Evolutionary conservation across 108 stramenopile genomes (phyloP).

Genomic region (Skeletonema menzelii): DNA sequence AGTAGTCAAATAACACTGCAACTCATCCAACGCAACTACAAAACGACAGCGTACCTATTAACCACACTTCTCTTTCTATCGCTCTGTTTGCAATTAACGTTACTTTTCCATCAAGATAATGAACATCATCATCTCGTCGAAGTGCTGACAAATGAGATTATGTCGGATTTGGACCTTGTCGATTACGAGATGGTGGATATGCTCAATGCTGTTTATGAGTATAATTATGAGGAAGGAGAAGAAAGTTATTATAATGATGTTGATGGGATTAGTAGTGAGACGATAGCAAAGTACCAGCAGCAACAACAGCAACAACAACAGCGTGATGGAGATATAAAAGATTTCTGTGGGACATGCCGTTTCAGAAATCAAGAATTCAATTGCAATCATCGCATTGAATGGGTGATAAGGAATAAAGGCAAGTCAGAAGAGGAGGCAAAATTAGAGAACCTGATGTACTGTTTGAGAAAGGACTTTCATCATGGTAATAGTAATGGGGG

Average conservation of each 20-base stretch:
- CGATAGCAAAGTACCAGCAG: neutral
- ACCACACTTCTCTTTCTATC: constrained; percentile 25
- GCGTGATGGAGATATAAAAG: neutral
- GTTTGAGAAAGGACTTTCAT: neutral
- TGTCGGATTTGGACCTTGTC: neutral
- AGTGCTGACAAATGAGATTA: constrained; percentile 6
- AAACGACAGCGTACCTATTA: constrained; percentile 16
- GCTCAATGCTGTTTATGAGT: constrained; percentile 3
- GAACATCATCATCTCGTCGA: no score
- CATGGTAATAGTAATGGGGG: neutral
- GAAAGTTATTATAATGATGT: neutral
- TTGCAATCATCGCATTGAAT: constrained; percentile 1
- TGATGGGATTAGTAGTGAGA: neutral
- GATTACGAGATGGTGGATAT: constrained; percentile 5
- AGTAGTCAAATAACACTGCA: neutral
- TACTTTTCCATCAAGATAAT: constrained; percentile 23
- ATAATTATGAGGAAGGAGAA: neutral
- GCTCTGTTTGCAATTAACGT: constrained; percentile 18
- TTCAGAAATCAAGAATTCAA: neutral
- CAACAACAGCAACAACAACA: neutral
- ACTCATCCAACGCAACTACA: constrained; percentile 1
- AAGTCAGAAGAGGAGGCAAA: neutral
- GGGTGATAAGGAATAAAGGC: neutral
- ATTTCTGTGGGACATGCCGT: constrained; percentile 4
- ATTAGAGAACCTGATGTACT: neutral